Evolutionary conservation across 768 basidiomycete genomes (phyloP), one percentile per base, ranked within the genome.

Genomic region (Amyloporia xantha): DNA sequence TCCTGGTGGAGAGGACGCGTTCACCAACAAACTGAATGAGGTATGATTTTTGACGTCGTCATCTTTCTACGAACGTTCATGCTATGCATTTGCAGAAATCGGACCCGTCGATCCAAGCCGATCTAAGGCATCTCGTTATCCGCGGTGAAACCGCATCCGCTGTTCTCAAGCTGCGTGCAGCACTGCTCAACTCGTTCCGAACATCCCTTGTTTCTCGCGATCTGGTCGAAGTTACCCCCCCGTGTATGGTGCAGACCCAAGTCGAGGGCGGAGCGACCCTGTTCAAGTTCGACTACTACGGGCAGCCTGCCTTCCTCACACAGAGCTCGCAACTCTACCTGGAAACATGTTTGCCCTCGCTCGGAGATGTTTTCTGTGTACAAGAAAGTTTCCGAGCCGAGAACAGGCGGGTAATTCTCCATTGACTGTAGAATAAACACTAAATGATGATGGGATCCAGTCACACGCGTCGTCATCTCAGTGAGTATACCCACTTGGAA

Each of bases 351-450:
- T 70, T 98, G 44, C 93, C 95, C 5, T 82, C 82, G 57, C 73
- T 98, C 33, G 96, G 96, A n/a, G 96, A 99, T 63, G 96, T 98
- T 2, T 99, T 91, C 68, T 97, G 93, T 62, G 82, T 98, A 11
- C 94, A 98, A 65, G 95, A 98, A 72, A 89, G 86, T 68, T 99
- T 98, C 78, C 75, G 96, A 47, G 96, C 96, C 0, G 96, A 99
- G 68, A 98, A 99, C 76, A 86, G 86, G 87, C 79, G 41, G 21
- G 54, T 46, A 68, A 23, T 7, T 33, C 30, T n/a, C n/a, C n/a
- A n/a, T n/a, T n/a, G n/a, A n/a, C n/a, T n/a, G n/a, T n/a, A n/a
- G n/a, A n/a, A n/a, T n/a, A n/a, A n/a, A n/a, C n/a, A n/a, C n/a
- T n/a, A n/a, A 33, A 15, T 15, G 15, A 15, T 33, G 1, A 50